These are phyloP conservation scores for Tagetes patula DNA, from an alignment of 129 eudicot species.

Conservation along the genomic window DNA sequence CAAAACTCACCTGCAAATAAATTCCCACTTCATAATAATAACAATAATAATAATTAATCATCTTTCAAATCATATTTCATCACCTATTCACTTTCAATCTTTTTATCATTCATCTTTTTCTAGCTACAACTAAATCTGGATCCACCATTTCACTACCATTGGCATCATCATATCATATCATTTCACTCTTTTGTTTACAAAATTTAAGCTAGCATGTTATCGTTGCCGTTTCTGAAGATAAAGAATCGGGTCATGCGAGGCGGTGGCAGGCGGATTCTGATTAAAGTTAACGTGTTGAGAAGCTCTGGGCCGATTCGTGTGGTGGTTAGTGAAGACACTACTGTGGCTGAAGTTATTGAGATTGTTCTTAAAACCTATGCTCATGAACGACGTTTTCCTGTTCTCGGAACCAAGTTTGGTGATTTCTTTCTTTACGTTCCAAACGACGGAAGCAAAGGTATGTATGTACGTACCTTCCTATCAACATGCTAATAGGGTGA, in stretches of 20 bases:
- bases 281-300: conserved; percentile 25
- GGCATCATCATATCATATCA: conserved; percentile 2
- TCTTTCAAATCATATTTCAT: too few species aligned
- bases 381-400: conserved; percentile 37
- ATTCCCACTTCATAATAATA: too few species aligned
- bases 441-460: conserved; percentile 66
- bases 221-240: conserved; percentile 23
- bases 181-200: background rate
- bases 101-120: too few species aligned
- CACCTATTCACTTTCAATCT: too few species aligned
- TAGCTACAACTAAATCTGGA: too few species aligned
- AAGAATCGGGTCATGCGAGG: conserved; percentile 7
- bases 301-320: conserved; percentile 35
- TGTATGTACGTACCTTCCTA: background rate
- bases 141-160: too few species aligned
- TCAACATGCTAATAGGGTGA: too few species aligned
- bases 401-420: conserved; percentile 46
- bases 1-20: background rate
- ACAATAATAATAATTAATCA: too few species aligned
- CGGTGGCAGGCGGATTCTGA: conserved; percentile 23
- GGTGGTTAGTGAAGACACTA: conserved; percentile 30
- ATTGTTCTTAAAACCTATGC: conserved; percentile 31
- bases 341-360: conserved; percentile 28
- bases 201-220: background rate
- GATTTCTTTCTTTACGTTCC: conserved; percentile 74